Evolutionary conservation across 148 eudicot genomes (phyloP).

Genomic region (Camellia granthamiana): DNA sequence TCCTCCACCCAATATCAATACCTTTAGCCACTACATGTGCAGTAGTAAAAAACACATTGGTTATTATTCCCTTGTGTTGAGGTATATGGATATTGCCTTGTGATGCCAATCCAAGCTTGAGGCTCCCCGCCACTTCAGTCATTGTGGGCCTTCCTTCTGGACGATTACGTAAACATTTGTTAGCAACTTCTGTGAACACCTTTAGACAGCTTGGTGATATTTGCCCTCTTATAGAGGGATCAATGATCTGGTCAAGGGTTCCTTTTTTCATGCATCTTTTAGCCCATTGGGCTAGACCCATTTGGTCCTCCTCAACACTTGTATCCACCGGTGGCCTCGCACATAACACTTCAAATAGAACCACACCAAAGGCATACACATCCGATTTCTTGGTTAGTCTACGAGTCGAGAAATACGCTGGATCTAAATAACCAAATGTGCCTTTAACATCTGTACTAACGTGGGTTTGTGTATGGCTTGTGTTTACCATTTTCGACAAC

Average conservation of each 20-base stretch:
- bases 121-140: neutral
- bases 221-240: neutral
- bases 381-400: too few relatives aligned
- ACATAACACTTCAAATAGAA: too few relatives aligned
- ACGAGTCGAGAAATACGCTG: too few relatives aligned
- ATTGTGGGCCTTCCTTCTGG: slow-evolving; percentile 6
- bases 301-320: neutral
- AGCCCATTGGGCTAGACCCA: neutral
- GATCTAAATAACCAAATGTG: too few relatives aligned
- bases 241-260: neutral
- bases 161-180: neutral
- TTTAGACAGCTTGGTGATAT: neutral
- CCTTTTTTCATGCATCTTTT: neutral
- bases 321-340: too few relatives aligned
- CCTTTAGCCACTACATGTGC: too few relatives aligned
- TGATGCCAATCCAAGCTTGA: neutral
- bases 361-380: too few relatives aligned
- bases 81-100: neutral
- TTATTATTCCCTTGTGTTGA: neutral
- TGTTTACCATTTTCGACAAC: too few relatives aligned
- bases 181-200: neutral
- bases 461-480: too few relatives aligned
- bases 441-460: too few relatives aligned
- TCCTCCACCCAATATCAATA: neutral
- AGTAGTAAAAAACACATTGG: neutral